Conservation (phyloP, 768 basidiomycete species). For the Royoungia palumana region DNA sequence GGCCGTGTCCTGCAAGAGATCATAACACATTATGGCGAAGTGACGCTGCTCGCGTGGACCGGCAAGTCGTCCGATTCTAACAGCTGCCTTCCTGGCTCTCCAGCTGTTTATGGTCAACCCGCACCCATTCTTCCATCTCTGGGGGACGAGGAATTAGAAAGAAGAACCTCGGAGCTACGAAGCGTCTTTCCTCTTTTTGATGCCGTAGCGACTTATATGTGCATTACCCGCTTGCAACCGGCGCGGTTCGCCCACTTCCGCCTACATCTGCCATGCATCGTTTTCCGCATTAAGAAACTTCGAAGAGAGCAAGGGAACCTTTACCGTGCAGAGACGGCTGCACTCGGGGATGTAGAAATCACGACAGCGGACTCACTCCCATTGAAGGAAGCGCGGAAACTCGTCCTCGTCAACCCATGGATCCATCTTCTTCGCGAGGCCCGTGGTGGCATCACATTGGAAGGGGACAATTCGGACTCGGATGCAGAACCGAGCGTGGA, state of each 20-base stretch:
- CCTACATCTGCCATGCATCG: conserved; percentile 4
- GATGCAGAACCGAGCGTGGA: not conserved
- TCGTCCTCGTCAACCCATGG: conserved; percentile 1
- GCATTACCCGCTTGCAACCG: not conserved
- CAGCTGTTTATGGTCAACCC: not conserved
- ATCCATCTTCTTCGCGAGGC: not conserved
- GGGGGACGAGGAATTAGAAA: not conserved
- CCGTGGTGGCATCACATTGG: not conserved
- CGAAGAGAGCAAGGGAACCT: not conserved
- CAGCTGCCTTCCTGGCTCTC: too few relatives aligned
- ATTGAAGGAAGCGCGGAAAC: not conserved
- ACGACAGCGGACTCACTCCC: not conserved
- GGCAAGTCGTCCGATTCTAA: too few relatives aligned
- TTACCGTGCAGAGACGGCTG: not conserved
- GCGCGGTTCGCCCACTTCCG: not conserved
- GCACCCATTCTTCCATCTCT: not conserved
- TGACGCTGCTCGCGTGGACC: too few relatives aligned
- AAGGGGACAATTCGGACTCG: not conserved
- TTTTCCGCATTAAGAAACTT: not conserved
- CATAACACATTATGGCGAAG: too few relatives aligned
- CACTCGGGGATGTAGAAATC: not conserved
- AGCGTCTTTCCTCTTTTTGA: not conserved
- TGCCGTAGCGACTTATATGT: not conserved
- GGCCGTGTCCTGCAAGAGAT: too few relatives aligned
- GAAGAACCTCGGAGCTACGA: not conserved